These are phyloP conservation scores for Handroanthus guayacan DNA, from an alignment of 257 asterid genomes.

Conservation along the genomic window DNA sequence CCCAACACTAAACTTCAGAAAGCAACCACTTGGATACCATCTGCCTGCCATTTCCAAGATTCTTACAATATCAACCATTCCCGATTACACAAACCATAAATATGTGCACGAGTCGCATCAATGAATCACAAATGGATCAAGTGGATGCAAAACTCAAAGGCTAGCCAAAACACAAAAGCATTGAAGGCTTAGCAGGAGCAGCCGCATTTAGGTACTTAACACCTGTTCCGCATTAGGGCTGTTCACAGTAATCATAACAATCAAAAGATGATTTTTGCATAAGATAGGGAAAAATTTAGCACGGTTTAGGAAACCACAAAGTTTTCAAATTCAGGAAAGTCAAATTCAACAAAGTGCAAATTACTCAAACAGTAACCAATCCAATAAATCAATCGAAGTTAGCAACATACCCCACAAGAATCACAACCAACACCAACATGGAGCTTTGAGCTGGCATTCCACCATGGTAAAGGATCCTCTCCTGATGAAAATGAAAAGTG, in stretches of 20 bases:
- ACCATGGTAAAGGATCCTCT: conserved; percentile 42
- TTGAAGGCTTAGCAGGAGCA: background rate
- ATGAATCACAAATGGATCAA: background rate
- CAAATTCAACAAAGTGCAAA: background rate
- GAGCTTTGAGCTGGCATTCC: conserved; percentile 44
- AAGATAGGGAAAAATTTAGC: background rate
- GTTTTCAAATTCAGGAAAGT: background rate
- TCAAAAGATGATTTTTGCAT: background rate
- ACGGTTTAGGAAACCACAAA: background rate
- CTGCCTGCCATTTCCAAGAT: conserved; percentile 1
- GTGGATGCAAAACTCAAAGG: background rate
- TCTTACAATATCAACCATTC: background rate
- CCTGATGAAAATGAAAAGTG: conserved; percentile 42
- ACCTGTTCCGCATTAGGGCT: background rate
- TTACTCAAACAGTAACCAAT: background rate
- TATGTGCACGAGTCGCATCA: background rate
- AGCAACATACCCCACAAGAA: conserved; percentile 66
- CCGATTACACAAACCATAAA: background rate
- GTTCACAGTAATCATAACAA: background rate
- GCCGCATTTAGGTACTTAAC: background rate
- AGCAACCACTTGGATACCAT: background rate
- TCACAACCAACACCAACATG: conserved; percentile 65
- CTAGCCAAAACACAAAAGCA: background rate
- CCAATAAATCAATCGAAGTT: background rate
- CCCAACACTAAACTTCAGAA: background rate